phyloP scores from a whole-genome alignment of 148 eudicot species.

The Rhododendron kiyosumense region DNA sequence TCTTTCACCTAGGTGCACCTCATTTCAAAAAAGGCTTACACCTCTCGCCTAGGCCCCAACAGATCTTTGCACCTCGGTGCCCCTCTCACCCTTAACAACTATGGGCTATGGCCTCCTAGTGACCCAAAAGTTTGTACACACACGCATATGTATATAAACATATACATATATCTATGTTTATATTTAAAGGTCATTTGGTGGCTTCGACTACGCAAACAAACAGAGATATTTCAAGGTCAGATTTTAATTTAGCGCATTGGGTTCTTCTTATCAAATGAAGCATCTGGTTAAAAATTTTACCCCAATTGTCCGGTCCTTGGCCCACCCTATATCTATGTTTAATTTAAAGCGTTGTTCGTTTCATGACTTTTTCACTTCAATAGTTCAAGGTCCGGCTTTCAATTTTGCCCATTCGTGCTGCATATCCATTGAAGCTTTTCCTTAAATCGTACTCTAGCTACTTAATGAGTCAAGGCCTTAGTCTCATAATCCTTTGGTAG shows the following conservation, averaged over 20 bases:
- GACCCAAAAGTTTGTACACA: background rate
- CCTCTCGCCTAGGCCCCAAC: background rate
- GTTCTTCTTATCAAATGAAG: background rate
- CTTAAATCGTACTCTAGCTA: background rate
- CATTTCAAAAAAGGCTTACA: background rate
- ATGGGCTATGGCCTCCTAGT: background rate
- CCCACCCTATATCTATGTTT: background rate
- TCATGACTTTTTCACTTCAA: background rate
- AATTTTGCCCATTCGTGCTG: background rate
- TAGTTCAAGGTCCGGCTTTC: background rate
- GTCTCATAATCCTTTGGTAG: background rate
- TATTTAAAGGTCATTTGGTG: background rate
- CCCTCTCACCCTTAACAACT: background rate
- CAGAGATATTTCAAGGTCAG: background rate
- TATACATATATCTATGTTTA: background rate
- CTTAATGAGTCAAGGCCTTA: background rate
- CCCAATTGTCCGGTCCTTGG: background rate
- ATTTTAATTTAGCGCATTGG: background rate
- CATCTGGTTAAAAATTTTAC: background rate
- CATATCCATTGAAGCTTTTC: background rate
- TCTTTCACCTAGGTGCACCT: background rate
- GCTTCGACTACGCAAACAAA: background rate
- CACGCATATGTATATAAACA: no score
- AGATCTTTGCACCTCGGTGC: background rate
- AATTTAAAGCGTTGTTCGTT: background rate